A percentile compares a stretch with the other conserved stretches of the same genome.
phyloP scores from a whole-genome alignment of 305 asterid species.

The Ruellia speciosa region DNA sequence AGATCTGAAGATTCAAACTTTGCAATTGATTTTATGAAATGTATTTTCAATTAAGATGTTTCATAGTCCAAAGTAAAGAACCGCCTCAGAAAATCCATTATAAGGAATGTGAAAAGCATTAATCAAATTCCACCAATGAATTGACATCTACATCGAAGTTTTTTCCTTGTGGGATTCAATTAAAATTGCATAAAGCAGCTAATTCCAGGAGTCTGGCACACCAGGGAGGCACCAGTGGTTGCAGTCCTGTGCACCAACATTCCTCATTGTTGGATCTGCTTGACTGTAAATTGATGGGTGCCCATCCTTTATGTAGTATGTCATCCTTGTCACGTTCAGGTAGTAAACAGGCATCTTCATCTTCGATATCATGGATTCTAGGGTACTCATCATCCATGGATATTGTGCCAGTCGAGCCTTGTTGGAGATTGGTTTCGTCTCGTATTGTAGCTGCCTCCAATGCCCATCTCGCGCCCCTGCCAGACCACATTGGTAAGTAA shows the following conservation, averaged over 20 bases:
- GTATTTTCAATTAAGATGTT: too few species aligned
- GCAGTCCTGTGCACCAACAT: conserved; percentile 33
- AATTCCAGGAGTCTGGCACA: conserved; percentile 50
- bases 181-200: conserved; percentile 40
- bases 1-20: too few species aligned
- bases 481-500: background rate
- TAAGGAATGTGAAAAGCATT: background rate
- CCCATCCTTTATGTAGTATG: conserved; percentile 61
- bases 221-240: conserved; percentile 71
- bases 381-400: conserved; percentile 53
- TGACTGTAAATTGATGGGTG: conserved; percentile 55
- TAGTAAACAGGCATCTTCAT: conserved; percentile 47
- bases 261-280: conserved; percentile 10
- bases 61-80: background rate
- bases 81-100: background rate
- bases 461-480: conserved; percentile 63
- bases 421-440: conserved; percentile 40
- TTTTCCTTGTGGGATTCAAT: conserved; percentile 12
- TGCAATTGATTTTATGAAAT: too few species aligned
- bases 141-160: background rate
- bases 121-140: background rate
- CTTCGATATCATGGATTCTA: conserved; percentile 31
- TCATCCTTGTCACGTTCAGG: conserved; percentile 45
- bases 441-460: conserved; percentile 56
- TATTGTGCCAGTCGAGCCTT: conserved; percentile 36